A percentile compares a stretch with the other conserved stretches of the same genome.
Conservation (phyloP, 257 asterid species). For the Primulina huaijiensis region DNA sequence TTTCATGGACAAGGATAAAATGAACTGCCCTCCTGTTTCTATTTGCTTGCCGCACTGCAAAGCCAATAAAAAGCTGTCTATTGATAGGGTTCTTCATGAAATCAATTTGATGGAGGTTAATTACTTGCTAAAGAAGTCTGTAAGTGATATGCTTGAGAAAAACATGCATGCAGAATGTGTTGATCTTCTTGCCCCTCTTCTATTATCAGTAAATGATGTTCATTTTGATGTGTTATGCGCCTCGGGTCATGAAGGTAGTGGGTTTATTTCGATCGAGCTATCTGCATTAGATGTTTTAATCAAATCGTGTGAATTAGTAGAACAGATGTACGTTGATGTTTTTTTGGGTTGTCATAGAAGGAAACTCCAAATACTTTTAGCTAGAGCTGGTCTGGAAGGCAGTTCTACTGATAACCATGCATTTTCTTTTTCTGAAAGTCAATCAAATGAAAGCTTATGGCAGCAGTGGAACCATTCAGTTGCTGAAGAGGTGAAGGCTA, state of each 20-base stretch:
- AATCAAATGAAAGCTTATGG: conserved; percentile 51
- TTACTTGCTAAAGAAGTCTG: conserved; percentile 67
- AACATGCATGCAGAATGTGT: conserved; percentile 68
- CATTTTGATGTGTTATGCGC: conserved; percentile 54
- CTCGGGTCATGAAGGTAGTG: conserved; percentile 50
- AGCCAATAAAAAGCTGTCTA: conserved; percentile 51
- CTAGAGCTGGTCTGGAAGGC: conserved; percentile 58
- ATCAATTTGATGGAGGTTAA: conserved; percentile 75
- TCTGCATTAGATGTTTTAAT: conserved; percentile 78
- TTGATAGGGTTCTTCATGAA: conserved; percentile 68
- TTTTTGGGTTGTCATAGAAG: conserved; percentile 80
- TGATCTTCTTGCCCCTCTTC: conserved; percentile 71
- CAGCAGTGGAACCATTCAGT: conserved; percentile 57
- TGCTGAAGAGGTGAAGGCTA: conserved; percentile 84
- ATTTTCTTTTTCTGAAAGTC: conserved; percentile 45
- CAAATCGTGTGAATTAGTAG: conserved; percentile 65
- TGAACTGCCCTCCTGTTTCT: conserved; percentile 39
- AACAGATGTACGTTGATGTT: conserved; percentile 59
- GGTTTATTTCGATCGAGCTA: conserved; percentile 64
- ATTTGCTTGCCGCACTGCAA: conserved; percentile 81
- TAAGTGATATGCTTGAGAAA: conserved; percentile 65
- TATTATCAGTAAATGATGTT: conserved; percentile 55
- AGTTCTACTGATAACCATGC: conserved; percentile 40
- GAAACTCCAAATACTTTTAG: conserved; percentile 72
- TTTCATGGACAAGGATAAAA: conserved; percentile 48